Conservation (phyloP, 345 rosid species). For the Corymbia maculata region DNA sequence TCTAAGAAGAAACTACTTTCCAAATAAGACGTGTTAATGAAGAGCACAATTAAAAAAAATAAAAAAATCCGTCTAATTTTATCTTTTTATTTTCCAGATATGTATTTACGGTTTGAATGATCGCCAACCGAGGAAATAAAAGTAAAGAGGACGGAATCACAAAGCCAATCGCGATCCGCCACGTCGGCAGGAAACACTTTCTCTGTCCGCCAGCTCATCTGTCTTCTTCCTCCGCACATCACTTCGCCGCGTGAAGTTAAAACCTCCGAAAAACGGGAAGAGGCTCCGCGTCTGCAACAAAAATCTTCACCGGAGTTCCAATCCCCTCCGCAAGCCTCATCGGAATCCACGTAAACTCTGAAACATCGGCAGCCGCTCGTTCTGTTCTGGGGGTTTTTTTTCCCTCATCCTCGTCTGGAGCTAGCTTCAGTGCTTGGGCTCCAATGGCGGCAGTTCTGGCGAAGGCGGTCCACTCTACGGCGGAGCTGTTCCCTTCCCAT, state of each 20-base stretch:
- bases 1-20: neutral
- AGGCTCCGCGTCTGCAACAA: neutral
- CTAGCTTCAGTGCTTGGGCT: neutral
- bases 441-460: slow-evolving; percentile 38
- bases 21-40: neutral
- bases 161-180: neutral
- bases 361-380: neutral
- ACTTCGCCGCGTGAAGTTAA: neutral
- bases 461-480: slow-evolving; percentile 46
- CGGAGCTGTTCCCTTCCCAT: slow-evolving; percentile 58
- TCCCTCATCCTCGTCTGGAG: neutral
- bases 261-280: neutral
- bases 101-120: too few species aligned
- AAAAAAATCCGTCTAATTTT: neutral
- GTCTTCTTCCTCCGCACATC: neutral
- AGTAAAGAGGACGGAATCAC: too few species aligned
- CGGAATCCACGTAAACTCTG: too few species aligned
- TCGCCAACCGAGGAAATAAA: too few species aligned
- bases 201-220: neutral
- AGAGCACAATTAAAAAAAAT: too few species aligned
- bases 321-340: too few species aligned
- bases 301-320: neutral
- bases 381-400: neutral
- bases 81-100: too few species aligned
- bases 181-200: neutral